Evolutionary conservation across 306 rosid species (phyloP).

Genomic region (Glycine soja): DNA sequence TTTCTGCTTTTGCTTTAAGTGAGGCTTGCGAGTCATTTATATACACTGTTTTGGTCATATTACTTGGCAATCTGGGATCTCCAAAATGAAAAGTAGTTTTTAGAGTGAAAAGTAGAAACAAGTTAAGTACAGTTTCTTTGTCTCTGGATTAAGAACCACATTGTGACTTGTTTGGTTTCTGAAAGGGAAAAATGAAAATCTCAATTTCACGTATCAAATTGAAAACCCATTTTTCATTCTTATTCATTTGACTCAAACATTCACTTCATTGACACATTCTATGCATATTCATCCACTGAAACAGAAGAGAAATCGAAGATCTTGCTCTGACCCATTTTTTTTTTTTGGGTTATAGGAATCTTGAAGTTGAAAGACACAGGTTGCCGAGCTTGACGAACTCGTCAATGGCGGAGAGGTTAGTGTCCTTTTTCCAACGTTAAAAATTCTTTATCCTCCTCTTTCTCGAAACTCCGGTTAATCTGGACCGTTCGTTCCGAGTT

Average conservation of each 20-base stretch:
- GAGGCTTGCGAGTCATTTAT: background rate
- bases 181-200: background rate
- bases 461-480: slow-evolving; percentile 39
- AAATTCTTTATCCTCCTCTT: too few relatives aligned
- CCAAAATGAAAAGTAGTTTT: background rate
- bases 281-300: background rate
- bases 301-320: slow-evolving; percentile 12
- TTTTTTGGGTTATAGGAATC: slow-evolving; percentile 52
- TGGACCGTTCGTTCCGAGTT: slow-evolving; percentile 49
- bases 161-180: slow-evolving; percentile 15
- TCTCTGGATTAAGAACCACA: background rate
- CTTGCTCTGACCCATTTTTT: slow-evolving; percentile 1
- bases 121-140: background rate
- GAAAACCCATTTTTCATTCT: slow-evolving; percentile 9
- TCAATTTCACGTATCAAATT: background rate
- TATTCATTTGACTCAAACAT: too few relatives aligned
- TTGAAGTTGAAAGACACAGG: slow-evolving; percentile 51
- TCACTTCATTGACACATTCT: background rate
- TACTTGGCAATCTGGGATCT: background rate
- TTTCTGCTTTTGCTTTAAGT: background rate
- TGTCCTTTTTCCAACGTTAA: slow-evolving; percentile 43
- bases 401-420: slow-evolving; percentile 83
- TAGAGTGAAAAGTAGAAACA: background rate
- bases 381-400: slow-evolving; percentile 75
- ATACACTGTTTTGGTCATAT: background rate